These are phyloP conservation scores for Apiospora rasikravindrae DNA, from an alignment of 2,329 filamentous ascomycete genomes.

Conservation along the genomic window DNA sequence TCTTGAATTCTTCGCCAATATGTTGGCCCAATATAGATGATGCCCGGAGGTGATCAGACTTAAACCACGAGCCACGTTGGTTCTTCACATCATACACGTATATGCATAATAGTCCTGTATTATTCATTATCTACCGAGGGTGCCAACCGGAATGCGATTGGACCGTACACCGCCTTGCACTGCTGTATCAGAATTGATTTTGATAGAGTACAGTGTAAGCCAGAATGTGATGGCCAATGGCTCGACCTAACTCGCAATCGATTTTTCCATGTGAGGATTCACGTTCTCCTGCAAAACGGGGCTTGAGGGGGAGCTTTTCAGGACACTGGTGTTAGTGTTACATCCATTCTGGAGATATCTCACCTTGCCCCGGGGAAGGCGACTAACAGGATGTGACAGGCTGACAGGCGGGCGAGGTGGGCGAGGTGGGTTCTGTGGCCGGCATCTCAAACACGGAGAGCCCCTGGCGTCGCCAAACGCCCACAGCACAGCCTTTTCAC, in stretches of 20 bases:
- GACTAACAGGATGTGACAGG: not conserved
- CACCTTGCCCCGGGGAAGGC: conserved; percentile 1
- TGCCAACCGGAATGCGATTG: not conserved
- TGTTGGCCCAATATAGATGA: not conserved
- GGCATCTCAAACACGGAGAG: not conserved
- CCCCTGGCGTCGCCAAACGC: not conserved
- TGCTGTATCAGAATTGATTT: not conserved
- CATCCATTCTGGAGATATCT: not conserved
- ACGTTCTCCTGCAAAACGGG: not conserved
- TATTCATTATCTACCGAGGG: not conserved
- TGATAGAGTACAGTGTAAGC: not conserved
- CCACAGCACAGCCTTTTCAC: not conserved
- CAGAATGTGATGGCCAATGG: not conserved
- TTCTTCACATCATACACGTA: not conserved
- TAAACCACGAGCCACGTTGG: not conserved
- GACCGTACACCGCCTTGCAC: not conserved
- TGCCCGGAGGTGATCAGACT: not conserved
- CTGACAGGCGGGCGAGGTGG: not conserved
- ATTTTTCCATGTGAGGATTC: not conserved
- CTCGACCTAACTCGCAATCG: not conserved
- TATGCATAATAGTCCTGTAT: not conserved
- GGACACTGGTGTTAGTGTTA: not conserved
- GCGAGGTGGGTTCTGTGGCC: not conserved
- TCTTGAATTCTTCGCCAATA: not conserved
- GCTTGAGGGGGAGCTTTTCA: too few relatives aligned